Evolutionary conservation across 2,329 filamentous ascomycete species (phyloP), one percentile per base, ranked within the genome.

Genomic region (Byssoonygena ceratinophila): DNA sequence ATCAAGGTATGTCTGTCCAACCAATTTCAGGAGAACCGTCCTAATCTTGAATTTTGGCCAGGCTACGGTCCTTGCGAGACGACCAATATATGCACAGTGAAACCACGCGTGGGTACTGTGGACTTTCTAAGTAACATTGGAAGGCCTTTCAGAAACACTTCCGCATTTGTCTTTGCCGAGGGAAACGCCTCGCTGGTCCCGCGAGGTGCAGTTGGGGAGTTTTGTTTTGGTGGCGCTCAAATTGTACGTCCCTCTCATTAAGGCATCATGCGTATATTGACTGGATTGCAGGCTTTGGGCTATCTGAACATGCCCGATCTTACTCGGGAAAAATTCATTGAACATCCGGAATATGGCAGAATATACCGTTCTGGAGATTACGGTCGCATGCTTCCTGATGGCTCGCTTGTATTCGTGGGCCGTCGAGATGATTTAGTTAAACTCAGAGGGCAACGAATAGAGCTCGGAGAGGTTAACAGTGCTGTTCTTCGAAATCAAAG

Each of bases 211-310:
- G 72, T 87, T 14, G 90, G 90, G 9, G 89, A 95, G 64, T 74
- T 94, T 5, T 94, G 86, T 61, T 92, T 94, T 64, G 88, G 87
- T 12, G 90, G 89, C 9, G 80, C 86, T 46, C 89, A 95, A 67
- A 80, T 95, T 4, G 82, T 81, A 59, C 57, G 66, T 57, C 14
- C 20, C 11, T 18, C 5, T 31, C 32, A 50, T 9, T 16, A 14
- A 6, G 6, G 22, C 29, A 46, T 39, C 25, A 31, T 37, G 27
- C 27, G 34, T 31, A 44, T 31, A 40, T 54, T 62, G 39, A 59
- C 40, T 20, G 5, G 32, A 43, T 22, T 36, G 22, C 40, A 66
- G 63, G 79, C 75, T 39, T 74, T 77, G 36, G 87, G 87, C 1
- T 94, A 91, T 61, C 73, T 92, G 25, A 80, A 83, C 53, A 74